Percentiles rank a stretch among this genome's conserved stretches.
Evolutionary conservation across 2,329 filamentous ascomycete species (phyloP).

Genomic region (Pseudopyrenochaeta lycopersici): DNA sequence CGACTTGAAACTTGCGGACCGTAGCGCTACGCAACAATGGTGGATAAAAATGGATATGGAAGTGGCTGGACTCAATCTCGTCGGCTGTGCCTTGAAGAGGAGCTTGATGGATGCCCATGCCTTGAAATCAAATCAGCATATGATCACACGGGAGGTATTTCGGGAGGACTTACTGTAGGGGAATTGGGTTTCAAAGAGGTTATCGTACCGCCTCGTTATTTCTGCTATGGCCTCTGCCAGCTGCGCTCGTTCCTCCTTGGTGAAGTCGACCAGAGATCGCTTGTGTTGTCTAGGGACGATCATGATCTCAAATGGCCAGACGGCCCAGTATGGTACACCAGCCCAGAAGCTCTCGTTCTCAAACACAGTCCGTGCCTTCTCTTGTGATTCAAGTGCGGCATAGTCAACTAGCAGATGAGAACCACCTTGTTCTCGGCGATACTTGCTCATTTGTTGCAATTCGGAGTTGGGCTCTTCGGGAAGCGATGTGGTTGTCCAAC

Average conservation of each 20-base stretch:
- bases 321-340: conserved; percentile 96
- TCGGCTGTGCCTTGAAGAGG: conserved; percentile 82
- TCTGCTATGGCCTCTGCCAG: conserved; percentile 88
- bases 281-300: conserved; percentile 86
- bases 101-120: conserved; percentile 95
- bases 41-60: conserved; percentile 98
- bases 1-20: conserved; percentile 94
- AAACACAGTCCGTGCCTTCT: conserved; percentile 85
- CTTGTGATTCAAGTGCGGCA: conserved; percentile 80
- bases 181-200: conserved; percentile 95
- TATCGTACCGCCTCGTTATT: conserved; percentile 91
- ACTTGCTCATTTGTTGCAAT: conserved; percentile 79
- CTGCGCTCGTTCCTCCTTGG: conserved; percentile 71
- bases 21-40: conserved; percentile 91
- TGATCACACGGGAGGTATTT: neutral
- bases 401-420: conserved; percentile 87
- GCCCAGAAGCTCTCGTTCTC: conserved; percentile 86
- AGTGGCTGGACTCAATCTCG: conserved; percentile 86
- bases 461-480: conserved; percentile 90
- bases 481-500: conserved; percentile 92
- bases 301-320: conserved; percentile 97
- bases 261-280: conserved; percentile 83
- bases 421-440: conserved; percentile 75
- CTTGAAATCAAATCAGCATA: conserved; percentile 46
- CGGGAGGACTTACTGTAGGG: conserved; percentile 77